phyloP scores from a whole-genome alignment of 805 yeast species.

The Ogataea philodendri region DNA sequence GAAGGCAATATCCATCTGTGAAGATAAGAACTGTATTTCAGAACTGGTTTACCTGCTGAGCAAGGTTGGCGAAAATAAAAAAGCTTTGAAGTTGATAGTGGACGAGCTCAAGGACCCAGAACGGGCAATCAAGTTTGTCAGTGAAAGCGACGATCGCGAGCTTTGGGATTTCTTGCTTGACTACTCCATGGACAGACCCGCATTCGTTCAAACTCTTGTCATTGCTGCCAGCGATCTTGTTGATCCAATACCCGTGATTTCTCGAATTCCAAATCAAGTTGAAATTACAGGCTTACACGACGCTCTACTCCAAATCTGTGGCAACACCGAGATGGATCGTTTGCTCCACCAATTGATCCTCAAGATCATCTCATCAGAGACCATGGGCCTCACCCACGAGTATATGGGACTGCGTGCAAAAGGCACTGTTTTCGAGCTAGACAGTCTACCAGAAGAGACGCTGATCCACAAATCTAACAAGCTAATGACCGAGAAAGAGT shows the following conservation, averaged over 20 bases:
- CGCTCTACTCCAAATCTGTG: conserved; percentile 59
- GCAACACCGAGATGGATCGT: conserved; percentile 56
- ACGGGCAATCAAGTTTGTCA: conserved; percentile 78
- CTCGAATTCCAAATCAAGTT: conserved; percentile 58
- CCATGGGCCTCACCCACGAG: conserved; percentile 35
- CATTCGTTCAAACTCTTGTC: conserved; percentile 72
- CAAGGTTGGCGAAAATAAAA: conserved; percentile 71
- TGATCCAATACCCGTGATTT: conserved; percentile 68
- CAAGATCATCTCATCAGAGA: conserved; percentile 53
- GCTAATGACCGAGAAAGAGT: conserved; percentile 30
- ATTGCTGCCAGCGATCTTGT: conserved; percentile 63
- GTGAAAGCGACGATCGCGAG: conserved; percentile 63
- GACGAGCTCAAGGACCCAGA: conserved; percentile 76
- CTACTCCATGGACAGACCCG: conserved; percentile 68
- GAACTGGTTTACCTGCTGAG: conserved; percentile 84
- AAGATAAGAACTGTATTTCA: conserved; percentile 47
- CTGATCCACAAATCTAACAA: conserved; percentile 1
- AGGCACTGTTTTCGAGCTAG: conserved; percentile 35
- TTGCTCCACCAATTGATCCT: conserved; percentile 55
- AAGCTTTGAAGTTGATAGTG: conserved; percentile 75
- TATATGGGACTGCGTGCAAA: conserved; percentile 30
- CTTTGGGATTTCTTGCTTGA: conserved; percentile 76
- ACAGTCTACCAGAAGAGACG: conserved; percentile 2
- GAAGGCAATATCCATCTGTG: conserved; percentile 66
- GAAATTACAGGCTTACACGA: conserved; percentile 63